phyloP scores from a whole-genome alignment of 2,329 filamentous ascomycete genomes.

The Tolypocladium endophyticum region DNA sequence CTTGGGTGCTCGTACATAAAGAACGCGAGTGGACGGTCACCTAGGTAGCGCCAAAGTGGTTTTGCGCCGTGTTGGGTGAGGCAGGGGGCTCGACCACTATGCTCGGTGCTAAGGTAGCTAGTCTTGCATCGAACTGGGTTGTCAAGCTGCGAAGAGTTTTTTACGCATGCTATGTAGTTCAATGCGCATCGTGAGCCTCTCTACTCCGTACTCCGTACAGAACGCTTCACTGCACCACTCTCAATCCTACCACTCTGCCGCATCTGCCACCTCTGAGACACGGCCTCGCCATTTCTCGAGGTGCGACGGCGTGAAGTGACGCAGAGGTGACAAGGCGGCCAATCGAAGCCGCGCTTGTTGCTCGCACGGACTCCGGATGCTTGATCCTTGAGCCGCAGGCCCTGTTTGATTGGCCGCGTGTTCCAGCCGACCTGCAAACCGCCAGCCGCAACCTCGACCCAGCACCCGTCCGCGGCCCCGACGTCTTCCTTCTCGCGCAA shows the following conservation, averaged over 20 bases:
- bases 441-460: not conserved
- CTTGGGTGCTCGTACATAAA: no score
- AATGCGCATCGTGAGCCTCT: not conserved
- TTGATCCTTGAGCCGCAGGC: not conserved
- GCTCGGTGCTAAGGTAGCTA: no score
- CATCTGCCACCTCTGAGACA: not conserved
- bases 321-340: not conserved
- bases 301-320: not conserved
- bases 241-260: not conserved
- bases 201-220: no score
- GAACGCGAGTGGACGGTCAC: not conserved
- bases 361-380: not conserved
- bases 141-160: not conserved
- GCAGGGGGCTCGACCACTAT: no score
- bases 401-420: not conserved
- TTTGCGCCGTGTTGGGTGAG: not conserved
- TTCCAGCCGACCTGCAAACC: not conserved
- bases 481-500: not conserved
- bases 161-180: not conserved
- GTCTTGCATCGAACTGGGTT: not conserved
- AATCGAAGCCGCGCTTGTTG: not conserved
- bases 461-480: not conserved
- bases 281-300: not conserved
- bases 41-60: not conserved
- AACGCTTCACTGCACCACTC: not conserved